These are phyloP conservation scores for Berkeleyomyces basicola DNA, from an alignment of 2,329 filamentous ascomycete genomes.

Conservation along the genomic window DNA sequence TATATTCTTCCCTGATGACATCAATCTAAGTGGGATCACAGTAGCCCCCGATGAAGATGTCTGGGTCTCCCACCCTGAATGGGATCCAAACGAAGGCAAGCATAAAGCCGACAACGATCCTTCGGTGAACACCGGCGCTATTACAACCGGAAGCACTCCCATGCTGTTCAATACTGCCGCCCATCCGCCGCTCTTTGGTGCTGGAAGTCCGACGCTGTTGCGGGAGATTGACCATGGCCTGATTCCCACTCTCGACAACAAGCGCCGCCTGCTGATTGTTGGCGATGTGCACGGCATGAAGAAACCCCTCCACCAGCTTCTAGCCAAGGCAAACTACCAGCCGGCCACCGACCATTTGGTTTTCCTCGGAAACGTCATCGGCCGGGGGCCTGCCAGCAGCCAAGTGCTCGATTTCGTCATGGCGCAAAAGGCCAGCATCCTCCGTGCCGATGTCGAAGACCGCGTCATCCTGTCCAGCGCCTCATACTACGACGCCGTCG, in stretches of 20 bases:
- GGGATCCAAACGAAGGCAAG: not conserved
- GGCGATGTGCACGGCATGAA: constrained; percentile 90
- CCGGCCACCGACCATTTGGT: constrained; percentile 49
- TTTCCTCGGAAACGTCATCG: constrained; percentile 62
- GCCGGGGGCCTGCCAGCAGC: constrained; percentile 56
- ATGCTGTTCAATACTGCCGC: constrained; percentile 27
- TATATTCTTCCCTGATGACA: constrained; percentile 1
- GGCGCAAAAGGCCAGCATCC: constrained; percentile 55
- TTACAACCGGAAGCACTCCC: constrained; percentile 11
- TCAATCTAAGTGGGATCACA: not conserved
- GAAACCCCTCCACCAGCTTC: constrained; percentile 44
- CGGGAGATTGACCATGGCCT: constrained; percentile 19
- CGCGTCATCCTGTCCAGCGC: constrained; percentile 46
- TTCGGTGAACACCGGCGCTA: constrained; percentile 1
- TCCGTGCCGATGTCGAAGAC: constrained; percentile 90
- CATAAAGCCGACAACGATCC: constrained; percentile 8
- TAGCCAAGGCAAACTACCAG: constrained; percentile 50
- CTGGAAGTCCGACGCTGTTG: constrained; percentile 18
- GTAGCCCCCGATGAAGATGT: not conserved
- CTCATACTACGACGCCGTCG: constrained; percentile 30
- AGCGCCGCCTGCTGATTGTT: constrained; percentile 56
- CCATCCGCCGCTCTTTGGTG: constrained; percentile 23
- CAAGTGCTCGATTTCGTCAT: constrained; percentile 66
- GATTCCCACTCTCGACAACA: constrained; percentile 22
- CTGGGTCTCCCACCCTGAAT: not conserved